Base-by-base conservation (phyloP, 2,329 filamentous ascomycete genomes). In the Hymenotorrendiella dingleyae region DNA sequence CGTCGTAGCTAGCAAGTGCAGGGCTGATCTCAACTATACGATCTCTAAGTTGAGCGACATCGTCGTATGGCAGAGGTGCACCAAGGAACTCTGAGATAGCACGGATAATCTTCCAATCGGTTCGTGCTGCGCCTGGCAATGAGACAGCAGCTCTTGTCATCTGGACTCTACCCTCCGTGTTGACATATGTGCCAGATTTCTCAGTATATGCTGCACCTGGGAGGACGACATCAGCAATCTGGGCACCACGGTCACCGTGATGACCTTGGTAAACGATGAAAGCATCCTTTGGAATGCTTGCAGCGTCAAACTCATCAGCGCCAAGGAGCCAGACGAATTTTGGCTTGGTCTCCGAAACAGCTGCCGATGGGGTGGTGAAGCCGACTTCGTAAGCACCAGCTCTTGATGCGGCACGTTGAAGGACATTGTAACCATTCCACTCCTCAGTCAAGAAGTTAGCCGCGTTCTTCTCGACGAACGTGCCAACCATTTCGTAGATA, bases 101-200 rank as follows among this genome's bases (percentile, higher is more conserved):
- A 52, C 93, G 87, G 56, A 98, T 82, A 60, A 98, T 97, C 80
- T 97, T 98, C 93, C 93, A 98, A 70, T 98, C 93, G 51, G 93
- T 91, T 61, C 93, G 81, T 43, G 91, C 81, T 40, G 89, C 93
- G 47, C 93, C 93, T 19, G 89, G 87, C 53, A 95, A 74, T 34
- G 85, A 86, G 27, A 89, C 94, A 22, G 93, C 93, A 36, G 87
- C 84, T 53, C 93, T 86, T 41, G 86, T 93, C 73, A 95, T 84
- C 70, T 98, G 93, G 17, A 93, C 88, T 57, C 93, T 86, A 43
- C 93, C 93, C 68, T 98, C 93, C 0, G 93, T 97, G 78, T 97
- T 98, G 69, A 98, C 80, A 62, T 94, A 98, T 33, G 93, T 98
- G 47, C 82, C 90, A 19, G 84, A 80, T 74, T 97, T 98, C 72